Evolutionary conservation across 2,329 filamentous ascomycete species (phyloP).

Genomic region (Pseudofabraea citricarpa): DNA sequence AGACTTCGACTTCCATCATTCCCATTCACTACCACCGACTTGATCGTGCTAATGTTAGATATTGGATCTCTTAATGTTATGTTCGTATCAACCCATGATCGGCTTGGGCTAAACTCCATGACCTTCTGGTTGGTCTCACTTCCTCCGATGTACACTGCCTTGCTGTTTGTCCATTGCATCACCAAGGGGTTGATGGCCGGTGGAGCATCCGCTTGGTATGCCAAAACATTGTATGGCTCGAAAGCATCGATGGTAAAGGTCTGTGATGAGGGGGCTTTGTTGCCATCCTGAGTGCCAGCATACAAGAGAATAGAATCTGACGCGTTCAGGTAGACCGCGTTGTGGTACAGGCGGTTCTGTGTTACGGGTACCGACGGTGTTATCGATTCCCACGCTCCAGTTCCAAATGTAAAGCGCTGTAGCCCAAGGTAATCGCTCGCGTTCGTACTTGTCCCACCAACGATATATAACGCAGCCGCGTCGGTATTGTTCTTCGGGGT

Average conservation of each 20-base stretch:
- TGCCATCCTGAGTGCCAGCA: conserved; percentile 64
- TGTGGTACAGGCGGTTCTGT: conserved; percentile 68
- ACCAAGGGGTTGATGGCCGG: conserved; percentile 67
- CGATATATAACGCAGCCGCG: conserved; percentile 67
- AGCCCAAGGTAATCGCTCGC: conserved; percentile 62
- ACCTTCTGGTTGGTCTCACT: conserved; percentile 59
- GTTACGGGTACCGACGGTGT: conserved; percentile 31
- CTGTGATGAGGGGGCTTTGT: conserved; percentile 55
- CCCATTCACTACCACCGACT: conserved; percentile 63
- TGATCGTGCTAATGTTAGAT: conserved; percentile 51
- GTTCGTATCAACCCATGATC: conserved; percentile 64
- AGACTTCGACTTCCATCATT: conserved; percentile 75
- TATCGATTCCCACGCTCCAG: conserved; percentile 54
- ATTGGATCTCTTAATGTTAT: conserved; percentile 58
- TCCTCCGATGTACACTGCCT: conserved; percentile 73
- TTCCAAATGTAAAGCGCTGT: conserved; percentile 59
- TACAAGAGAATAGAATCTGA: conserved; percentile 74
- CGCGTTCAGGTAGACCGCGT: conserved; percentile 66
- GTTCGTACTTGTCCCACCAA: conserved; percentile 67
- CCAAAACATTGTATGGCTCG: conserved; percentile 57
- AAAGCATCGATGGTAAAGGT: conserved; percentile 70
- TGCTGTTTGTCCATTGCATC: conserved; percentile 65
- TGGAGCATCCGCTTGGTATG: conserved; percentile 54
- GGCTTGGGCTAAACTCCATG: conserved; percentile 63
- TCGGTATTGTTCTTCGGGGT: conserved; percentile 50